Evolutionary conservation across 1,284 basidiomycete genomes (phyloP).

Genomic region (Trichosporon asahii): DNA sequence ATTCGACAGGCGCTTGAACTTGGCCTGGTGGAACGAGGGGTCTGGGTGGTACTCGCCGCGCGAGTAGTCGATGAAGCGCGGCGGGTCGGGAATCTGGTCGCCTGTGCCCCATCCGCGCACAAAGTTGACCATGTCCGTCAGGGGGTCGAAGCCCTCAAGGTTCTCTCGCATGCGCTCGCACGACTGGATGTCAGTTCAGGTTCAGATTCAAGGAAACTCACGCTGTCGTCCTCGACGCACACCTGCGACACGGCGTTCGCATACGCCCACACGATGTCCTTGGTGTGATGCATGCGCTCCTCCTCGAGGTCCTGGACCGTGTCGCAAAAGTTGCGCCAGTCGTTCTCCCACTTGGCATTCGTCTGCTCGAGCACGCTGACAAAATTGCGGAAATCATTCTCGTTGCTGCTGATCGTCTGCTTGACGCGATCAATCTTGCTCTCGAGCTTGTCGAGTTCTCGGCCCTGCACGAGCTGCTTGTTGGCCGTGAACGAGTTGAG

Average conservation of each 20-base stretch:
- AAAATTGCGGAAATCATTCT: slow-evolving; percentile 87
- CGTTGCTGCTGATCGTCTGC: slow-evolving; percentile 82
- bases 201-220: slow-evolving; percentile 51
- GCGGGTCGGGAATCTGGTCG: slow-evolving; percentile 63
- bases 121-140: slow-evolving; percentile 78
- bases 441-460: slow-evolving; percentile 86
- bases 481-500: slow-evolving; percentile 97
- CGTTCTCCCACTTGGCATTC: slow-evolving; percentile 79
- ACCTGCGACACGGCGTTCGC: slow-evolving; percentile 93
- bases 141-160: slow-evolving; percentile 76
- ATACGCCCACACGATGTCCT: slow-evolving; percentile 93
- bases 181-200: slow-evolving; percentile 58
- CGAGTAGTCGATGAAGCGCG: slow-evolving; percentile 58
- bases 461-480: slow-evolving; percentile 85
- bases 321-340: slow-evolving; percentile 92
- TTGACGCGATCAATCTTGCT: slow-evolving; percentile 83
- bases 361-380: slow-evolving; percentile 77
- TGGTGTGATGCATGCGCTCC: slow-evolving; percentile 86
- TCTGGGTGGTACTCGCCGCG: slow-evolving; percentile 49
- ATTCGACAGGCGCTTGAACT: slow-evolving; percentile 44
- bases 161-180: slow-evolving; percentile 81
- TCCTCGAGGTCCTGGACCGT: slow-evolving; percentile 93
- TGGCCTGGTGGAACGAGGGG: slow-evolving; percentile 43
- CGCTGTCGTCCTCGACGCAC: slow-evolving; percentile 94
- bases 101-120: slow-evolving; percentile 81